Conservation (phyloP, 1,284 basidiomycete species). For the Ceratobasidium sp. region DNA sequence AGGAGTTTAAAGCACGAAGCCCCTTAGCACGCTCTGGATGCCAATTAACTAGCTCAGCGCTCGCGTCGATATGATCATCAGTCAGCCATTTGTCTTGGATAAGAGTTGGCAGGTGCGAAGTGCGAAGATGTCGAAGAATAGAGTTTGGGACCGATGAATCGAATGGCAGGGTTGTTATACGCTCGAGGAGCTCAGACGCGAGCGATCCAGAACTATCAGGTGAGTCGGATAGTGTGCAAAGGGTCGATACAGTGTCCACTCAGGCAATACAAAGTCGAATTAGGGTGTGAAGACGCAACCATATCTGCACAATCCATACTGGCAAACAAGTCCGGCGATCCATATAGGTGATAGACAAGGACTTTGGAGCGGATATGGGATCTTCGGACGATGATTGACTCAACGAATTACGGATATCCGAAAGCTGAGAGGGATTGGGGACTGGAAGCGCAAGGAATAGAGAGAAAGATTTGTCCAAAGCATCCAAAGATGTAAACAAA, state of each 20-base stretch:
- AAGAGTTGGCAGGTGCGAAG: slow-evolving; percentile 1
- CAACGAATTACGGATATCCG: background rate
- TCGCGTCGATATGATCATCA: slow-evolving; percentile 15
- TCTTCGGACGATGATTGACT: background rate
- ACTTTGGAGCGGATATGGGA: background rate
- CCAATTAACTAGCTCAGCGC: background rate
- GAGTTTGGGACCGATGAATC: background rate
- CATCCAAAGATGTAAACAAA: background rate
- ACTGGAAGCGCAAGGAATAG: background rate
- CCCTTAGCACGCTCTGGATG: background rate
- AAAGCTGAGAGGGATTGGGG: slow-evolving; percentile 9
- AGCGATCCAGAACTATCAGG: background rate
- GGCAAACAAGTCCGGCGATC: background rate
- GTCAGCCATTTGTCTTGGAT: background rate
- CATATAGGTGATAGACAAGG: background rate
- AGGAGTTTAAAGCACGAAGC: background rate
- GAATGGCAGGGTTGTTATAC: background rate
- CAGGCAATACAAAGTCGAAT: background rate
- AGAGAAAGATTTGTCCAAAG: background rate
- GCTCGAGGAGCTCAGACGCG: background rate
- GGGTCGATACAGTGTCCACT: background rate
- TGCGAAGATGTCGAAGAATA: slow-evolving; percentile 10
- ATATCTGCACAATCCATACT: slow-evolving; percentile 8
- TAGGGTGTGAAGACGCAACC: slow-evolving; percentile 3
- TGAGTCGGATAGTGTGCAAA: background rate